Evolutionary conservation across 2,329 filamentous ascomycete species (phyloP).

Genomic region (Hypomyces rosellus): DNA sequence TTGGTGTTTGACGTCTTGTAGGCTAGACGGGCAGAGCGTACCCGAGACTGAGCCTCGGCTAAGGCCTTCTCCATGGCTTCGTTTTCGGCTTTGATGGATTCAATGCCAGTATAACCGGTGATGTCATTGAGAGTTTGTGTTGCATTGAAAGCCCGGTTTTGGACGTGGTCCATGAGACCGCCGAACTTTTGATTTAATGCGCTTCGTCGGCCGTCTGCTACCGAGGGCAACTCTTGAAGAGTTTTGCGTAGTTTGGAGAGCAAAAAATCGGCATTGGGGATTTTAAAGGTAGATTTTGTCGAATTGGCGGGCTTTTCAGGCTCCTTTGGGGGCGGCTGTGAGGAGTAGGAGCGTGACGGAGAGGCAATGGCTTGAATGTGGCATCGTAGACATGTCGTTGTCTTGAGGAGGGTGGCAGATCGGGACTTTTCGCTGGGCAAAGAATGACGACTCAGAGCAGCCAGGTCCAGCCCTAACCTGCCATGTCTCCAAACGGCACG

Average conservation of each 20-base stretch:
- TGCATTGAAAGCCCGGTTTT: conserved; percentile 76
- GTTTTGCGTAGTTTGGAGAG: neutral
- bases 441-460: conserved; percentile 6
- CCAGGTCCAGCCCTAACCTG: conserved; percentile 18
- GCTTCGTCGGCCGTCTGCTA: conserved; percentile 27
- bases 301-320: conserved; percentile 5
- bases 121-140: conserved; percentile 88
- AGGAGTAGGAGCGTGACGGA: conserved; percentile 22
- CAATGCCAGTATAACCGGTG: conserved; percentile 90
- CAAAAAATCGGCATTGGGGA: neutral
- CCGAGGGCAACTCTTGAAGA: conserved; percentile 25
- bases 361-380: conserved; percentile 17
- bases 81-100: conserved; percentile 76
- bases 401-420: neutral
- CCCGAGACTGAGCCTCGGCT: conserved; percentile 52
- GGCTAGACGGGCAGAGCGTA: conserved; percentile 63
- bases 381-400: conserved; percentile 16
- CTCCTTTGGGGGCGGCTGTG: conserved; percentile 18
- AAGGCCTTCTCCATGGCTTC: conserved; percentile 56
- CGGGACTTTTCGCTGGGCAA: neutral
- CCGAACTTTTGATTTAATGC: conserved; percentile 29
- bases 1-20: conserved; percentile 81
- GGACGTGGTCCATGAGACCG: conserved; percentile 76
- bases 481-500: conserved; percentile 25
- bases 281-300: neutral